Percentiles rank a stretch among this genome's conserved stretches.
Evolutionary conservation across 2,329 filamentous ascomycete genomes (phyloP).

Genomic region (Rhytidhysteron rufulum): DNA sequence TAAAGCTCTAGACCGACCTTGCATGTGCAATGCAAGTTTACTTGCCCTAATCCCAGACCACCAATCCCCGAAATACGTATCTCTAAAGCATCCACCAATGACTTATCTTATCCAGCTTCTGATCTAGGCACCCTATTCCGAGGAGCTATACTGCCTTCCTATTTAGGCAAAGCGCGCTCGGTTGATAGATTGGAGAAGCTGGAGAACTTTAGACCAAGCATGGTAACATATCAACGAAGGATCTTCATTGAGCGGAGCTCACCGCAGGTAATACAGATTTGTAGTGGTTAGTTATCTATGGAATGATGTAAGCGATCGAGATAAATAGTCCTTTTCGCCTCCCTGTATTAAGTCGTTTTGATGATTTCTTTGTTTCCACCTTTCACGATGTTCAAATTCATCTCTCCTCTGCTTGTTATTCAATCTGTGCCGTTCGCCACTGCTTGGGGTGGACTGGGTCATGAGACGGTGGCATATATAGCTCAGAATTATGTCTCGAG

Average conservation of each 20-base stretch:
- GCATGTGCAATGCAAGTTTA: too few relatives aligned
- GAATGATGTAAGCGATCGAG: too few relatives aligned
- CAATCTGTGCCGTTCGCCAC: conserved; percentile 16
- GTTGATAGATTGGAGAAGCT: not conserved
- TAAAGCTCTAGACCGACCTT: too few relatives aligned
- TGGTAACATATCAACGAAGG: not conserved
- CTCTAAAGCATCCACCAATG: not conserved
- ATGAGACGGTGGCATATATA: conserved; percentile 53
- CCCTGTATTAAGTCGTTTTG: too few relatives aligned
- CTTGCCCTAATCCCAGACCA: not conserved
- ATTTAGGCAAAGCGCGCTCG: not conserved
- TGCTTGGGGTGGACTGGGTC: conserved; percentile 53
- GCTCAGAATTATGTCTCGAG: conserved; percentile 47
- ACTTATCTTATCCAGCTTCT: not conserved
- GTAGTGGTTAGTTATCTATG: not conserved
- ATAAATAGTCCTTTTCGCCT: too few relatives aligned
- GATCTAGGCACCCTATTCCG: not conserved
- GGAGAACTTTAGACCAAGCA: too few relatives aligned
- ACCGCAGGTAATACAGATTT: not conserved
- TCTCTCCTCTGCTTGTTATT: conserved; percentile 16
- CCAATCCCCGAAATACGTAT: not conserved
- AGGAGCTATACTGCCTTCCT: not conserved
- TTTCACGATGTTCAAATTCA: conserved; percentile 21
- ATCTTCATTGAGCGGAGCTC: not conserved
- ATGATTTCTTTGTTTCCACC: conserved; percentile 3